Base-by-base conservation (phyloP, 768 basidiomycete genomes). In the Termitomyces sp. region DNA sequence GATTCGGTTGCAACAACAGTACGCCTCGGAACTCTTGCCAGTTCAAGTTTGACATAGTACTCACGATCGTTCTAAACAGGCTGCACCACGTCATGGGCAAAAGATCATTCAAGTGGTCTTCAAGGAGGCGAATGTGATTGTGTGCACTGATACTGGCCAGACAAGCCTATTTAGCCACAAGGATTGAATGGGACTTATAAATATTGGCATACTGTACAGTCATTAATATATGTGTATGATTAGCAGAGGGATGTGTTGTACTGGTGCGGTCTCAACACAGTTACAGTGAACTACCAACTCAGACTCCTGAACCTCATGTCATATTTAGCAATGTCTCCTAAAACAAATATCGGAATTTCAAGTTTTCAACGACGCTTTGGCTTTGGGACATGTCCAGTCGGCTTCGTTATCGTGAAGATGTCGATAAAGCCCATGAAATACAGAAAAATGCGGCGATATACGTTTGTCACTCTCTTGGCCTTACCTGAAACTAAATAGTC, bases 401-500 rank as follows among this genome's bases (percentile, higher is more conserved):
- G 59, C 68, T 72, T 50, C 78, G 75, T 55, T 73, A 78, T 35
- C 73, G 75, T 49, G 75, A 81, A 65, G 81, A 84, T 55, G 76
- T 80, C 46, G 77, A 87, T 20, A 72, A 71, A 60, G 86, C 86
- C 32, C 79, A 87, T 55, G 68, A 71, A 41, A 60, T 88, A 18
- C 86, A 88, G 63, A 73, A 78, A n/a, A 74, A 67, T 56, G 84
- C 84, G 49, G 86, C 77, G 7, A 70, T 81, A 50, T 70, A 78
- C 68, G 85, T 85, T 54, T 45, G 79, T 76, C 48, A 23, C 27
- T 54, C 38, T 41, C 40, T 40, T 38, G 47, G 40, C 40, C 47
- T 48, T 47, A 40, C 47, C 40, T 31, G 9, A 51, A 32, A 44
- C 47, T 48, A 44, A 58, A 51, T 27, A 48, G 48, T 53, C 53